Evolutionary conservation across 1,284 basidiomycete genomes (phyloP), one percentile per base, ranked within the genome.

Genomic region (Phellopilus nigrolimitatus): DNA sequence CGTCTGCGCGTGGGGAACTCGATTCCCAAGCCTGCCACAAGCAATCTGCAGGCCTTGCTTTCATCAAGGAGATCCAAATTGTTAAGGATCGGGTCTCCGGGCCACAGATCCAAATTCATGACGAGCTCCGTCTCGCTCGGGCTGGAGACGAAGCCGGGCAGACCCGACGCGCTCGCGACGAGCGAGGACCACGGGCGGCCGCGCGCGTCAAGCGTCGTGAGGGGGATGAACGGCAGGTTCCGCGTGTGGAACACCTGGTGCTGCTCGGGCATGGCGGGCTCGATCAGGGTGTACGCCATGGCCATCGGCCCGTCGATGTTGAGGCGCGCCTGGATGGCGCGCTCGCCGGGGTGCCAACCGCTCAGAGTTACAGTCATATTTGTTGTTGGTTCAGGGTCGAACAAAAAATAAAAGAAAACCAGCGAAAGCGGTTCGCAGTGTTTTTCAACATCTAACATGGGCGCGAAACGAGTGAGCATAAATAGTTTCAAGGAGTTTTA

Each of bases 1-100:
- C 82, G 67, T 54, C 79, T 61, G 17, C 82, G 63, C 0, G 78
- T 81, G 19, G 73, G 63, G 46, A 81, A 73, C 55, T 84, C 78
- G 46, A 84, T 70, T 1, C 82, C 82, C 28, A 84, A 74, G 0
- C 82, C 82, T 2, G 79, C 79, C 15, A 77, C 65, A 19, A 80
- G 62, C 53, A 69, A 65, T 5, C 60, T 62, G 45, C 7, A 53
- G 56, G 45, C 28, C 7, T 31, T 49, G 12, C 40, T 51, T 24
- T 58, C 31, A 6, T 37, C 39, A 7, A 61, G 64, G n/a, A 47
- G 39, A 17, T 62, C 60, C 13, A 66, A 53, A 52, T 74, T 76
- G 39, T 70, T 63, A 24, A 65, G 25, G 13, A 82, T 64, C 0
- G 82, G 82, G 47, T 84, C 81, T 0, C 81, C 80, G 1, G 71